phyloP scores from a whole-genome alignment of 1,284 basidiomycete species.

The Earliella scabrosa region DNA sequence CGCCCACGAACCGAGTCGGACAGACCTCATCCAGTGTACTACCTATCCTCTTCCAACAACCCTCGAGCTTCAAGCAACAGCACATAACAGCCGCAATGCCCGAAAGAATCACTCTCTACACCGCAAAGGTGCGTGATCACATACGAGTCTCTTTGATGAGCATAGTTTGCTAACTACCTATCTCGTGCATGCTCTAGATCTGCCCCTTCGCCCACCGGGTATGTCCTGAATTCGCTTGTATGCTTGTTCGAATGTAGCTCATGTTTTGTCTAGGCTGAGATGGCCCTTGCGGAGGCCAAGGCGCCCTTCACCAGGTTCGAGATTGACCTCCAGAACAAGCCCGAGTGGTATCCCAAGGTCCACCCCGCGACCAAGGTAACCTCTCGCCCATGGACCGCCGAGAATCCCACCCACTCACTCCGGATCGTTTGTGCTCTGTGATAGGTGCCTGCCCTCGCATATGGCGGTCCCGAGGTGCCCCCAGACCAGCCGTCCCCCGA shows the following conservation, averaged over 20 bases:
- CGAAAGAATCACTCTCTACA: slow-evolving; percentile 10
- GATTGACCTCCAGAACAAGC: slow-evolving; percentile 40
- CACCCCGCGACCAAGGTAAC: not conserved
- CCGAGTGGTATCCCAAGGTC: slow-evolving; percentile 27
- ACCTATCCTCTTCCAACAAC: too few relatives aligned
- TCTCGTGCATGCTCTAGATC: not conserved
- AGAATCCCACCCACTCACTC: not conserved
- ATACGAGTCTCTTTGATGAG: too few relatives aligned
- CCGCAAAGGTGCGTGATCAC: slow-evolving; percentile 4
- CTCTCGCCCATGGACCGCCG: not conserved
- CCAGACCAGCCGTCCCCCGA: slow-evolving; percentile 48
- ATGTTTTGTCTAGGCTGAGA: slow-evolving; percentile 3
- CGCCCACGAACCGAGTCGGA: too few relatives aligned
- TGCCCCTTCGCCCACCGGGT: slow-evolving; percentile 14
- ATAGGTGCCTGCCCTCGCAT: slow-evolving; percentile 53
- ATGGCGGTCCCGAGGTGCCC: slow-evolving; percentile 22
- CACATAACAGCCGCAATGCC: not conserved
- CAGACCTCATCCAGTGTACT: too few relatives aligned
- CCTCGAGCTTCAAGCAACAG: too few relatives aligned
- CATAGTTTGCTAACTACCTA: too few relatives aligned
- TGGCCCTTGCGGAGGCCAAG: slow-evolving; percentile 23
- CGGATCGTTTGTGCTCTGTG: not conserved
- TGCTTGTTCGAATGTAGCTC: not conserved
- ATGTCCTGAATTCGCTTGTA: not conserved
- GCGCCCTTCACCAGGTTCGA: slow-evolving; percentile 24